phyloP scores from a whole-genome alignment of 169 alveolate genomes.

The Babesia ovis region DNA sequence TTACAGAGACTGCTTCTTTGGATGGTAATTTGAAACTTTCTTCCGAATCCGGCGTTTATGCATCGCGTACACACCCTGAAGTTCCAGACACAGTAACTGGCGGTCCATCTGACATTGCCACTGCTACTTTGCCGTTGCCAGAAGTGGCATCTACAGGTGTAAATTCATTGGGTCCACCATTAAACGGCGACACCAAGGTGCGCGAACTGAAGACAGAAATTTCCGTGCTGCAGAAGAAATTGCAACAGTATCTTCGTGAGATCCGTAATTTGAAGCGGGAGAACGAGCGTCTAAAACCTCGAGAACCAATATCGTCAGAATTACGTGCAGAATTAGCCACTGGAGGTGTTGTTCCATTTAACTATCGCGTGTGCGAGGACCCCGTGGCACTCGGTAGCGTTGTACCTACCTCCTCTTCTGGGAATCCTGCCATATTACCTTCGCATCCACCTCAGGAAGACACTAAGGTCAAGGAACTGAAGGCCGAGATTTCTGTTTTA shows the following conservation, averaged over 20 bases:
- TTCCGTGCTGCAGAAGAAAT: constrained; percentile 20
- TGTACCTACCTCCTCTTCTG: background rate
- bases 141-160: background rate
- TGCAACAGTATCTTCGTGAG: constrained; percentile 13
- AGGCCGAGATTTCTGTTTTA: constrained; percentile 34
- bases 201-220: constrained; percentile 20
- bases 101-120: background rate
- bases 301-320: background rate
- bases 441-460: constrained; percentile 10
- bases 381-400: background rate
- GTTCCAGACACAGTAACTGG: background rate
- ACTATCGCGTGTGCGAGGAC: constrained; percentile 8
- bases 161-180: background rate
- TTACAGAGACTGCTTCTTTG: background rate
- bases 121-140: background rate
- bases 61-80: background rate
- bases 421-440: background rate
- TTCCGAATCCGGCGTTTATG: background rate
- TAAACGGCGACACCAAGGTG: constrained; percentile 23
- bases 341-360: constrained; percentile 3
- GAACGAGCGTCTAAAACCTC: constrained; percentile 15
- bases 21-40: background rate
- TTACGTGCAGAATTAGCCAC: background rate
- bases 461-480: constrained; percentile 39
- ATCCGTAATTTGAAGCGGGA: constrained; percentile 17